Percentiles rank a stretch among this genome's conserved stretches.
These are phyloP conservation scores for Diaporthe capsici DNA, from an alignment of 2,329 filamentous ascomycete genomes.

Conservation along the genomic window DNA sequence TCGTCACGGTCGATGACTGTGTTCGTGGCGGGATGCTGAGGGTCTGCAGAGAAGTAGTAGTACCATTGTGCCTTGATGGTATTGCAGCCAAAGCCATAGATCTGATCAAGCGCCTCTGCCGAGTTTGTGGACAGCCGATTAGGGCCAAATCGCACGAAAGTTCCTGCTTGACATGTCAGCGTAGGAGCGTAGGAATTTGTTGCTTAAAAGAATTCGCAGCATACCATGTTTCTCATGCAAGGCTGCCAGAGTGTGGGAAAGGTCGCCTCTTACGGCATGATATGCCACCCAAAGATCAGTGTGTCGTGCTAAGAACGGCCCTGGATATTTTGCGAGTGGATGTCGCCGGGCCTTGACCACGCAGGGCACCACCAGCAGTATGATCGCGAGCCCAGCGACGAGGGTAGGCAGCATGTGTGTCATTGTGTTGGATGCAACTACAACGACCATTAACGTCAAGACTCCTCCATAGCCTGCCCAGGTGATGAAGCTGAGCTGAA, in stretches of 20 bases:
- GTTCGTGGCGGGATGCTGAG: conserved; percentile 14
- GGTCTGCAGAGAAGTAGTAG: conserved; percentile 19
- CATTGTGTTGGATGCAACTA: neutral
- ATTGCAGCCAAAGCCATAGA: conserved; percentile 22
- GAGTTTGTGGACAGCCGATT: conserved; percentile 26
- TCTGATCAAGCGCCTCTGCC: conserved; percentile 20
- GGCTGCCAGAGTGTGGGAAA: conserved; percentile 1
- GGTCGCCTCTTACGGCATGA: conserved; percentile 12
- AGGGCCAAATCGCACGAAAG: conserved; percentile 25
- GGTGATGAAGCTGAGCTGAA: neutral
- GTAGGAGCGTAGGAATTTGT: neutral
- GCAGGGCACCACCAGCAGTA: neutral
- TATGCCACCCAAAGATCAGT: conserved; percentile 14
- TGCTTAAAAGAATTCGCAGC: neutral
- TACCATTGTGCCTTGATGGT: conserved; percentile 26
- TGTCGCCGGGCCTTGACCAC: neutral
- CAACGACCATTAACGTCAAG: neutral
- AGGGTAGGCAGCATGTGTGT: conserved; percentile 6
- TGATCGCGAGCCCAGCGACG: neutral
- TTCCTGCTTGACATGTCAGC: conserved; percentile 9
- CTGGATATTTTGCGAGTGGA: conserved; percentile 17
- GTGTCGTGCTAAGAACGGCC: conserved; percentile 13
- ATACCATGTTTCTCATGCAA: conserved; percentile 16
- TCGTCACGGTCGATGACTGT: conserved; percentile 20
- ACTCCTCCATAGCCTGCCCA: neutral